These are phyloP conservation scores for Carnegiea gigantea DNA, from an alignment of 179 eudicot genomes.

Conservation along the genomic window DNA sequence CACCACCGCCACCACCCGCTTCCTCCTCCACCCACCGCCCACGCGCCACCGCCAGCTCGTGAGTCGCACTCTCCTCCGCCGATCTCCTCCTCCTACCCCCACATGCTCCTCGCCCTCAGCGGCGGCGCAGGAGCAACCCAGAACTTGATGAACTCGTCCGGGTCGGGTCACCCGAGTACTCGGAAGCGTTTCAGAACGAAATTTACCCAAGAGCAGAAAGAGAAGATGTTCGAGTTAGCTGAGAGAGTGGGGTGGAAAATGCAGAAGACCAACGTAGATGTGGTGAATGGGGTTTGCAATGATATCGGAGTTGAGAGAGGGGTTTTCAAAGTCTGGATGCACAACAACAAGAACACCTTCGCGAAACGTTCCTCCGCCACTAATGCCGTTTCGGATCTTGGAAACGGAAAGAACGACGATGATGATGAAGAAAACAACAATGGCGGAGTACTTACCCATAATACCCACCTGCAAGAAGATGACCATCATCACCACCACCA, in stretches of 20 bases:
- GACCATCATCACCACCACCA: constrained; percentile 13
- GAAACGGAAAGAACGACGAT: neutral
- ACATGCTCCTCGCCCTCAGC: constrained; percentile 77
- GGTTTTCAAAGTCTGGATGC: constrained; percentile 51
- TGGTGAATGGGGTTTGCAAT: constrained; percentile 32
- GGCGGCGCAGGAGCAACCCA: constrained; percentile 29
- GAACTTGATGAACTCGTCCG: neutral
- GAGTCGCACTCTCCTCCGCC: constrained; percentile 82
- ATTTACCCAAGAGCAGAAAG: constrained; percentile 41
- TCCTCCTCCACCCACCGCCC: constrained; percentile 41
- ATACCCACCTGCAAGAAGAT: constrained; percentile 8
- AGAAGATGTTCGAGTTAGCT: constrained; percentile 41
- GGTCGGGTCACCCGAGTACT: neutral
- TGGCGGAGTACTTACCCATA: constrained; percentile 10
- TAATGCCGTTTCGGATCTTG: neutral
- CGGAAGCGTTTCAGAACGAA: constrained; percentile 39
- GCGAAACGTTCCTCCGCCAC: constrained; percentile 22
- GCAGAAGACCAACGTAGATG: constrained; percentile 38
- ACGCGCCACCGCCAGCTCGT: constrained; percentile 11
- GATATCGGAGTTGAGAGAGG: constrained; percentile 43
- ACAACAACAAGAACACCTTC: constrained; percentile 41
- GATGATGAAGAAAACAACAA: constrained; percentile 7
- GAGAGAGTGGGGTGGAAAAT: constrained; percentile 46
- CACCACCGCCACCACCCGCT: constrained; percentile 85
- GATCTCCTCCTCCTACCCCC: constrained; percentile 79